phyloP scores from a whole-genome alignment of 2,329 filamentous ascomycete genomes.

The Esteya vermicola region DNA sequence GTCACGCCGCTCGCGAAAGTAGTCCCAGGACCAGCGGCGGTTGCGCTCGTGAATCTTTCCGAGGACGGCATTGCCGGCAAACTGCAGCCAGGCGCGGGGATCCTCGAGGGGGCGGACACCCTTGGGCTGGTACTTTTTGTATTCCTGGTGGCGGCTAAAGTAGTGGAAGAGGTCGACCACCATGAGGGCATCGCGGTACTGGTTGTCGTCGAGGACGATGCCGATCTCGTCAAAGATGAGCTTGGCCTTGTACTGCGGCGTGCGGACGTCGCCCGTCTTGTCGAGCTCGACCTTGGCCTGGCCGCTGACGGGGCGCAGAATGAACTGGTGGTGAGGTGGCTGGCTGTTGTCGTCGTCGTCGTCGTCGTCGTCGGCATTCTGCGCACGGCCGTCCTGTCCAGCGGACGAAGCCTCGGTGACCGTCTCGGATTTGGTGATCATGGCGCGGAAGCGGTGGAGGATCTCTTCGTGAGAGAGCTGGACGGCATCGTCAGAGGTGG shows the following conservation, averaged over 20 bases:
- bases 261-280: conserved; percentile 69
- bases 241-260: conserved; percentile 78
- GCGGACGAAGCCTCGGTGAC: neutral
- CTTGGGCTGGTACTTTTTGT: conserved; percentile 84
- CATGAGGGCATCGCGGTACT: conserved; percentile 96
- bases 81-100: conserved; percentile 80
- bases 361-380: conserved; percentile 8
- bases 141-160: conserved; percentile 94
- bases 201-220: conserved; percentile 91
- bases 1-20: conserved; percentile 83
- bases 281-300: conserved; percentile 90
- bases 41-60: conserved; percentile 93
- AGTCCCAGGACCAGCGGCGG: conserved; percentile 88
- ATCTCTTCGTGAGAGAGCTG: conserved; percentile 60
- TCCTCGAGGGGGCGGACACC: conserved; percentile 71
- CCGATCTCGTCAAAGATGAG: conserved; percentile 95
- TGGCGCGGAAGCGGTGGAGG: conserved; percentile 58
- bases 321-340: conserved; percentile 66
- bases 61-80: conserved; percentile 78
- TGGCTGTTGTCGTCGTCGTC: too few relatives aligned
- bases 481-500: conserved; percentile 42
- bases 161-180: conserved; percentile 98
- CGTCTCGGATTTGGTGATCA: conserved; percentile 54
- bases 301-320: conserved; percentile 88
- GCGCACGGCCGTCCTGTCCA: neutral